A percentile compares a stretch with the other conserved stretches of the same genome.
These are phyloP conservation scores for Teratosphaeria gauchensis DNA, from an alignment of 2,329 filamentous ascomycete genomes.

Conservation along the genomic window DNA sequence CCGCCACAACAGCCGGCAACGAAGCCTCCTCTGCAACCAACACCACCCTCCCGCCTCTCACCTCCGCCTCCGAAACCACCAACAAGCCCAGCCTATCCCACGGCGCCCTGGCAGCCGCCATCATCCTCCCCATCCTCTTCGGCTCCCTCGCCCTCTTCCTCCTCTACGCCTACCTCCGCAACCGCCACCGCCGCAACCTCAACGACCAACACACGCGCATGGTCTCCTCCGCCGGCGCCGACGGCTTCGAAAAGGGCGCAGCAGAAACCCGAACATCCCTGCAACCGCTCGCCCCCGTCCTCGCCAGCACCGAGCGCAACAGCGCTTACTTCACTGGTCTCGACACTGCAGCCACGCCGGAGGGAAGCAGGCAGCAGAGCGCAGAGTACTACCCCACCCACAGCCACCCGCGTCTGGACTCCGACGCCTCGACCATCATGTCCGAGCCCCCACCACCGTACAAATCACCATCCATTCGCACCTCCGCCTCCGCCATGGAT, in stretches of 20 bases:
- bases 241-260: neutral
- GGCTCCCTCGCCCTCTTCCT: conserved; percentile 6
- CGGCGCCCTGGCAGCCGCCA: conserved; percentile 14
- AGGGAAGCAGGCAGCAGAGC: conserved; percentile 2
- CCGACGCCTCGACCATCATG: conserved; percentile 5
- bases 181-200: conserved; percentile 2
- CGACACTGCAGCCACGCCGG: conserved; percentile 10
- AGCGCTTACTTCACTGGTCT: conserved; percentile 15
- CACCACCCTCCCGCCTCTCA: neutral
- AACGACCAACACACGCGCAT: neutral
- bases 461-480: neutral
- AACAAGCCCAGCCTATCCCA: conserved; percentile 8
- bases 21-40: neutral
- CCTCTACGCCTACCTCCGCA: conserved; percentile 12
- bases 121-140: conserved; percentile 13
- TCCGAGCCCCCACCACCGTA: conserved; percentile 4
- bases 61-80: neutral
- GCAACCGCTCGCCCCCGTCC: conserved; percentile 4
- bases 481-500: neutral
- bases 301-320: conserved; percentile 3
- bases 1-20: neutral
- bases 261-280: neutral
- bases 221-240: no score
- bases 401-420: neutral
- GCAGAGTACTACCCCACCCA: conserved; percentile 1